Conservation (phyloP, 2,329 filamentous ascomycete species). For the Trichoderma asperellum region DNA sequence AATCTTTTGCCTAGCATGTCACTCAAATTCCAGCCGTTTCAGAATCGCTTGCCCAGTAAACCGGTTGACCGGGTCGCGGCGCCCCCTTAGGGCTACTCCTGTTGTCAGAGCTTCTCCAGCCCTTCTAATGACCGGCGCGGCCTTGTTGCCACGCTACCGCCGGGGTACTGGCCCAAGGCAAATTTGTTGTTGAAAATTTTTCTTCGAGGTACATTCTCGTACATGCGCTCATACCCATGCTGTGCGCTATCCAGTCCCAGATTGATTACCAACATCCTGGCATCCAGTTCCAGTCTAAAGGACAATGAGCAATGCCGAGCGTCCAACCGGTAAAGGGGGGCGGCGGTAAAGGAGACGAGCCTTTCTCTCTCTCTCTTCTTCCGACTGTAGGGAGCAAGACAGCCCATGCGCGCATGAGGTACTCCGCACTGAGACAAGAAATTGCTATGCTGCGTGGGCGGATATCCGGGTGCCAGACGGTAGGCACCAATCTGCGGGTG, state of each 20-base stretch:
- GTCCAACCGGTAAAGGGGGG: not conserved
- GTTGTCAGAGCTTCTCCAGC: constrained; percentile 26
- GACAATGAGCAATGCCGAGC: constrained; percentile 14
- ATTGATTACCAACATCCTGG: constrained; percentile 23
- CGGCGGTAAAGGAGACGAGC: not conserved
- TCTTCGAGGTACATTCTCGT: not conserved
- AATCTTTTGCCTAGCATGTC: constrained; percentile 30
- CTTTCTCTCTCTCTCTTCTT: not conserved
- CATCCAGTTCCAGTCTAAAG: constrained; percentile 6
- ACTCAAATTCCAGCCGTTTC: constrained; percentile 26
- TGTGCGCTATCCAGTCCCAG: constrained; percentile 17
- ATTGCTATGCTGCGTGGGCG: constrained; percentile 12
- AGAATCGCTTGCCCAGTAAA: constrained; percentile 28
- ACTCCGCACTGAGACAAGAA: constrained; percentile 2
- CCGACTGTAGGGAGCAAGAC: constrained; percentile 9
- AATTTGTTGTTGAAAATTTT: not conserved
- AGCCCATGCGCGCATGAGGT: constrained; percentile 9
- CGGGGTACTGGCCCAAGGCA: constrained; percentile 18
- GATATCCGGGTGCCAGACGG: not conserved
- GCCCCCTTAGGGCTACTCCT: constrained; percentile 14
- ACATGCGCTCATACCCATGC: constrained; percentile 3
- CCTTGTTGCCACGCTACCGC: constrained; percentile 26
- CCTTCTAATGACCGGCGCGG: constrained; percentile 3
- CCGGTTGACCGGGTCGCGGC: constrained; percentile 25
- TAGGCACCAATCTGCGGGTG: constrained; percentile 10